Percentiles rank a stretch among this genome's conserved stretches.
Evolutionary conservation across 352 stramenopile species (phyloP).

Genomic region (Phytophthora cryptogea): DNA sequence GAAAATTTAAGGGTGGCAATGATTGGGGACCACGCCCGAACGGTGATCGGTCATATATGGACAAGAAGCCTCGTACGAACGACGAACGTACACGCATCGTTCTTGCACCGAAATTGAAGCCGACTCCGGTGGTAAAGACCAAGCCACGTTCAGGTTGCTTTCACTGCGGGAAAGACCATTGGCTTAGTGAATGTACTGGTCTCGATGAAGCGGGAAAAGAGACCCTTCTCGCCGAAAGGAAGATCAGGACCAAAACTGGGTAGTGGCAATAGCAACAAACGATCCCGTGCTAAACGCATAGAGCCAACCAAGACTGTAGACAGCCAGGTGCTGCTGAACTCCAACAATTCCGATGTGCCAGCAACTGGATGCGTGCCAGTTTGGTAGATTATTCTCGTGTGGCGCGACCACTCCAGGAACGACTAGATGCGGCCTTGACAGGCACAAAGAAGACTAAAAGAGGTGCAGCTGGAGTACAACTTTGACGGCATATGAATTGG

Average conservation of each 20-base stretch:
- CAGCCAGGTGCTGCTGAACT: no score
- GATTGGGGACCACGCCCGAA: not conserved
- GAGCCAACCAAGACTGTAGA: not conserved
- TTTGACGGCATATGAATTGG: not conserved
- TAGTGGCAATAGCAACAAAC: not conserved
- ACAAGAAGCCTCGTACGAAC: not conserved
- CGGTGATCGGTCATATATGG: not conserved
- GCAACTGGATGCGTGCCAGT: no score
- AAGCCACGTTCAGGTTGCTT: conserved; percentile 14
- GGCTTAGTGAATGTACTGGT: conserved; percentile 9
- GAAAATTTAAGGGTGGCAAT: not conserved
- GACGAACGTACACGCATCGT: not conserved
- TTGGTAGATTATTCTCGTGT: no score
- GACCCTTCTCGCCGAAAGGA: conserved; percentile 5
- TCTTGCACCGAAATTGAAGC: not conserved
- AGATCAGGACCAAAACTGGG: not conserved
- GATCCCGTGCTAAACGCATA: conserved; percentile 1
- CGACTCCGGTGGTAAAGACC: not conserved
- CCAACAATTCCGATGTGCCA: no score
- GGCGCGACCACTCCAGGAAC: no score
- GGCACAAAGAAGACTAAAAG: not conserved
- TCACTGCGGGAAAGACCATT: conserved; percentile 22
- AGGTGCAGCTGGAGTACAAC: not conserved
- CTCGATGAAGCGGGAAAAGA: conserved; percentile 11
- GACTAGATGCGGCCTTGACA: not conserved